Percentiles rank a stretch among this genome's conserved stretches.
These are phyloP conservation scores for Lachnellula occidentalis DNA, from an alignment of 2,329 filamentous ascomycete species.

Conservation along the genomic window DNA sequence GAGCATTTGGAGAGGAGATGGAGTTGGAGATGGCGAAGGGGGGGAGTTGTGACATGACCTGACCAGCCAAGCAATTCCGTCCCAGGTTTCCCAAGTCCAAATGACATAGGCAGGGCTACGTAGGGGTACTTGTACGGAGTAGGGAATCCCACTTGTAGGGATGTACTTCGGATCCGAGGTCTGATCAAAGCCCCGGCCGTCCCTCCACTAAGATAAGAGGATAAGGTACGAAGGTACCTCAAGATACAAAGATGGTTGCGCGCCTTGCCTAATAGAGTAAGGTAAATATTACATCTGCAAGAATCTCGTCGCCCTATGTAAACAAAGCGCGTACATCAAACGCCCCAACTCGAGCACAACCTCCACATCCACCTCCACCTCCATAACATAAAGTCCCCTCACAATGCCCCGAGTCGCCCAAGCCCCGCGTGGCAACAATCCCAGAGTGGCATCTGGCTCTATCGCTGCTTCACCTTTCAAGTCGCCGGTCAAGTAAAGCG, in stretches of 20 bases:
- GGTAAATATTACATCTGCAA: too few species aligned
- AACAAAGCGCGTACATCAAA: constrained; percentile 16
- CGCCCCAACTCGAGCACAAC: constrained; percentile 2
- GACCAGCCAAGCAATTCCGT: neutral
- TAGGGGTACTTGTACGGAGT: neutral
- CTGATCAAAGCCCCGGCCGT: too few species aligned
- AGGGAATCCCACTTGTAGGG: too few species aligned
- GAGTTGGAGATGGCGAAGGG: neutral
- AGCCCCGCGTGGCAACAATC: constrained; percentile 37
- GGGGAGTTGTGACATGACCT: too few species aligned
- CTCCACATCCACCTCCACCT: neutral
- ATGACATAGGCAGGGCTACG: neutral
- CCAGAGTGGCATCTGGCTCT: constrained; percentile 35
- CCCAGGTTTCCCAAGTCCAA: neutral
- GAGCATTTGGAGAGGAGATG: neutral
- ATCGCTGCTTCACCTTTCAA: constrained; percentile 29
- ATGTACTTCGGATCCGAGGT: too few species aligned
- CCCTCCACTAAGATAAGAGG: too few species aligned
- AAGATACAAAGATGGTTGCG: too few species aligned
- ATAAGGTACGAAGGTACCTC: too few species aligned
- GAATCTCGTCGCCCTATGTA: neutral
- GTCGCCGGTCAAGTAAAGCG: constrained; percentile 32
- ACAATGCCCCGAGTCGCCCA: constrained; percentile 53
- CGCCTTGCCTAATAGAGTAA: too few species aligned
- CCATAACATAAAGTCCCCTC: neutral